Percentiles rank a stretch among this genome's conserved stretches.
Conservation (phyloP, 1,139 yeast species). For the Starmera stellimalicola region DNA sequence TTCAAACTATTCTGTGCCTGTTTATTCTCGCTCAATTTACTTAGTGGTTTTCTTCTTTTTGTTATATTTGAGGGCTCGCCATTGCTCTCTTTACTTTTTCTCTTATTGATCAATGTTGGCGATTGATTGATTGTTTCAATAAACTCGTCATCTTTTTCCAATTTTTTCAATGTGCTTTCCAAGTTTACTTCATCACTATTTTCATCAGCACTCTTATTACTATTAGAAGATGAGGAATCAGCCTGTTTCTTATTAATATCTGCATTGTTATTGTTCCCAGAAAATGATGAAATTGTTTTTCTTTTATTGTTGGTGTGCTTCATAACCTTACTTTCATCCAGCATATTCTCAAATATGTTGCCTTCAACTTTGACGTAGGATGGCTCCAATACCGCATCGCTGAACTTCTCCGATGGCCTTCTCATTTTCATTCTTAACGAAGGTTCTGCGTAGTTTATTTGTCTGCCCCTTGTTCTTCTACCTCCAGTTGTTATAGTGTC, state of each 20-base stretch:
- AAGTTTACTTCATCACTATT: not conserved
- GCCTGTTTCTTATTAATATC: not conserved
- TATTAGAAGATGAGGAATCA: not conserved
- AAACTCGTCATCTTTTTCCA: slow-evolving; percentile 2
- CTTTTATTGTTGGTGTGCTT: not conserved
- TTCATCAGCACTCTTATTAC: not conserved
- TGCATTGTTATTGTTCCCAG: too few relatives aligned
- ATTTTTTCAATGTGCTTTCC: not conserved
- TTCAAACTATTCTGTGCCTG: slow-evolving; percentile 5
- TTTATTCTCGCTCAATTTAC: slow-evolving; percentile 10
- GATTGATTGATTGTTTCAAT: slow-evolving; percentile 3
- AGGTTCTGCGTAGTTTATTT: slow-evolving; percentile 61
- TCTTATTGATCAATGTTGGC: slow-evolving; percentile 4
- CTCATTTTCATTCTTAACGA: slow-evolving; percentile 63
- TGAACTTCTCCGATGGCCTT: slow-evolving; percentile 50
- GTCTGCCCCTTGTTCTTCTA: slow-evolving; percentile 38
- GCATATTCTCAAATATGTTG: not conserved
- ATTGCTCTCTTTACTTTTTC: slow-evolving; percentile 5
- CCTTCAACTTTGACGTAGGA: slow-evolving; percentile 1
- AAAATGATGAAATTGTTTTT: not conserved
- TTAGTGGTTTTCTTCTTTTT: slow-evolving; percentile 18
- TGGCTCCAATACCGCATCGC: slow-evolving; percentile 36
- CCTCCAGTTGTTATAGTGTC: slow-evolving; percentile 20
- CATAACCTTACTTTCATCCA: not conserved
- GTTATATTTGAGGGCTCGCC: slow-evolving; percentile 10